Evolutionary conservation across 176 grass and related monocot species (phyloP), one percentile per base, ranked within the genome.

Genomic region (Aegilops umbellulata): DNA sequence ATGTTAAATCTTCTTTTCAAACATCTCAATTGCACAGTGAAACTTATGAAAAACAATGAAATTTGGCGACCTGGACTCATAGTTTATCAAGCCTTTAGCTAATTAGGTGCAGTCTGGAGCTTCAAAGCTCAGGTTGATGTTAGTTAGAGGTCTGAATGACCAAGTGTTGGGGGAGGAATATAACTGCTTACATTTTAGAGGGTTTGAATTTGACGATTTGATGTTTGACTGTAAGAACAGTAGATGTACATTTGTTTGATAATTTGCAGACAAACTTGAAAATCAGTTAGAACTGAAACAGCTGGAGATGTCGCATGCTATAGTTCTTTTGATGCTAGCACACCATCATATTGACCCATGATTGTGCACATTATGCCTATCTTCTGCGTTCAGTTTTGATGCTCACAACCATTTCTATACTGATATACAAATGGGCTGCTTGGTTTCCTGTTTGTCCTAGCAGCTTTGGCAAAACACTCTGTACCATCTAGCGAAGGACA

Each of bases 381-480:
- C 20, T 83, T 67, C n/a, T 46, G 7, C 6, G 15, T 82, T 41
- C 12, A 4, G 26, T 76, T 61, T 91, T 74, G 16, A 35, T 66
- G 27, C 19, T 7, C 6, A 26, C 10, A 39, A 24, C 3, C 46
- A 35, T 35, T 68, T 85, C 2, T 84, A 34, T n/a, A 0, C 24
- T 80, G 2, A 47, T 80, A 46, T 69, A 4, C 26, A 81, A 62
- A 71, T 85, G 5, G 86, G 86, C 57, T 92, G 17, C 92, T 41
- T 3, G 51, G 31, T 84, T 44, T 87, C 65, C 55, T 92, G 42
- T 55, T 84, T 30, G 84, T 87, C 32, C 30, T 84, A 60, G 78
- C 85, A 94, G 91, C 82, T 60, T 83, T 96, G 80, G 85, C 69
- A 61, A 96, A 93, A 72, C 90, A 92, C 53, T 79, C 94, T 26